Evolutionary conservation across 2,329 filamentous ascomycete species (phyloP), one percentile per base, ranked within the genome.

Genomic region (Tolypocladium ophioglossoides): DNA sequence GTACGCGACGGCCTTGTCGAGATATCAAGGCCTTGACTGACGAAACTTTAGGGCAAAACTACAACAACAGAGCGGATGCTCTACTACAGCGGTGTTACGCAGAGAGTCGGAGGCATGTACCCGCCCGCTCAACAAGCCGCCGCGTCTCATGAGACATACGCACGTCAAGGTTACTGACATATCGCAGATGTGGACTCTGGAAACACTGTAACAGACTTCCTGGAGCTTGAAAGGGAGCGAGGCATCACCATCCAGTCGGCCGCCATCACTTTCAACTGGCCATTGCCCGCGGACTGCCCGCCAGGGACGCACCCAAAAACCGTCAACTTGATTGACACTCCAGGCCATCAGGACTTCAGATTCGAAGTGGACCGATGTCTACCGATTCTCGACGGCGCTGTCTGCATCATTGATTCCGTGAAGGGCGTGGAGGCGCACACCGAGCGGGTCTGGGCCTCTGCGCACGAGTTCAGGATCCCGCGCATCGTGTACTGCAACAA

Each of bases 51-150:
- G 79, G 94, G 94, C 10, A 99, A 99, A 77, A 99, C 94, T 1
- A 97, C 94, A 0, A 99, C 94, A 0, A 97, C 94, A 4, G 94
- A 99, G 82, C 91, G 94, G 55, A 97, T 97, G 92, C 86, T 99
- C 65, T 97, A 91, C 67, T 96, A 96, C 66, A 95, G 90, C 68
- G 92, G 94, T 50, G 85, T 91, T 58, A 95, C 91, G 11, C 80
- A 89, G 60, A 80, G 91, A 69, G 84, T 96, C 65, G 94, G 94
- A 73, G 79, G 79, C 80, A 65, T 50, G 77, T 68, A n/a, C 44
- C 18, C 18, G 2, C 47, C n/a, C 9, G 14, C 18, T 30, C 34
- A 30, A 20, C 35, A 14, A n/a, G n/a, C 10, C 24, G 34, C 9
- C 12, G 44, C 4, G 5, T 27, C 20, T 50, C 27, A 50, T 55